phyloP scores from a whole-genome alignment of 306 rosid genomes.

The Delonix regia region DNA sequence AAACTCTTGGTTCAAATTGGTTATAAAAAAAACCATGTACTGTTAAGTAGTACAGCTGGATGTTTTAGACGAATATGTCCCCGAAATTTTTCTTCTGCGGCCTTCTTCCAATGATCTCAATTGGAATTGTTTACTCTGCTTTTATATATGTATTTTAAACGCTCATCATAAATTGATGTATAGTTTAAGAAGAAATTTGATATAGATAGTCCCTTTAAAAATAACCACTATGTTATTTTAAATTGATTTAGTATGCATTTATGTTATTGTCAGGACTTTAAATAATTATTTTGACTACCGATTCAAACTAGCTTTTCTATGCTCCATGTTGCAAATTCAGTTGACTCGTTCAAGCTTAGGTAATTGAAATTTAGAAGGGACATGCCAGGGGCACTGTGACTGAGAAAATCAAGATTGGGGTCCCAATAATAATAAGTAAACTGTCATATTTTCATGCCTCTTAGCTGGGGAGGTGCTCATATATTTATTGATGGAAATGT shows the following conservation, averaged over 20 bases:
- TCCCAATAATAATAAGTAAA: constrained; percentile 8
- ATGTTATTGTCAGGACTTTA: neutral
- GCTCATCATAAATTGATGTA: neutral
- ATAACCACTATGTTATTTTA: neutral
- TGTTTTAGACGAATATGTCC: neutral
- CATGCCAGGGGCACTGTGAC: constrained; percentile 25
- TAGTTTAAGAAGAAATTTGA: neutral
- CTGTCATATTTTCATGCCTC: constrained; percentile 5
- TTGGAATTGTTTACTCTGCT: neutral
- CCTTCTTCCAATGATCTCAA: no score
- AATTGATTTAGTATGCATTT: neutral
- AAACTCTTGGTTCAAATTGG: neutral
- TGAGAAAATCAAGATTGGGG: constrained; percentile 33
- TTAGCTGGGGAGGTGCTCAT: neutral
- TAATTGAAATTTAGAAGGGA: neutral
- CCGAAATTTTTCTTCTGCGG: no score
- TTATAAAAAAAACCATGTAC: neutral
- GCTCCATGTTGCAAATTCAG: neutral
- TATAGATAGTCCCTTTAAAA: neutral
- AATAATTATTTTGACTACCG: neutral
- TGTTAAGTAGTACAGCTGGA: neutral
- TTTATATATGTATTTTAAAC: neutral
- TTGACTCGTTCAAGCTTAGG: constrained; percentile 24
- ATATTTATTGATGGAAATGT: neutral
- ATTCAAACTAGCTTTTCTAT: neutral